These are phyloP conservation scores for Paulownia fortunei DNA, from an alignment of 257 asterid genomes.

Conservation along the genomic window DNA sequence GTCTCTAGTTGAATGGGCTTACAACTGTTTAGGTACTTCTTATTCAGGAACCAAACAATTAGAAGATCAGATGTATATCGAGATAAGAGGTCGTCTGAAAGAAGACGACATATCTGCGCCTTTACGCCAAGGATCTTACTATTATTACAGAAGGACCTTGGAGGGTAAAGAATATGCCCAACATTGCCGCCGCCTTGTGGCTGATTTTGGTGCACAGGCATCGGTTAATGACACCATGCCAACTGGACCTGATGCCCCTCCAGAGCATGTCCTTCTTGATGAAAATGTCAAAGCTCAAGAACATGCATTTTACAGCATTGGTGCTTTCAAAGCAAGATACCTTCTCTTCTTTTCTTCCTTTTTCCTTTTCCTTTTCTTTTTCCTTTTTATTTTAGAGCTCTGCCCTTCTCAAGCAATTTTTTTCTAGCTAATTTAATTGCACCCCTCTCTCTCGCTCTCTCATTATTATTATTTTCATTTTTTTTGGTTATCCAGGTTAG, in stretches of 20 bases:
- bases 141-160: constrained; percentile 79
- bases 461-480: constrained; percentile 16
- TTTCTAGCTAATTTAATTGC: constrained; percentile 13
- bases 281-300: constrained; percentile 84
- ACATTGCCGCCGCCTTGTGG: constrained; percentile 73
- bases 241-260: constrained; percentile 83
- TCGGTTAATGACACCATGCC: constrained; percentile 87
- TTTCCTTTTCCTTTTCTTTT: neutral
- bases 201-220: constrained; percentile 45
- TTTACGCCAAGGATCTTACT: constrained; percentile 65
- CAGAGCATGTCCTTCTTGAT: constrained; percentile 84
- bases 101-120: constrained; percentile 95
- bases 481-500: constrained; percentile 64
- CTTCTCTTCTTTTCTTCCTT: constrained; percentile 13
- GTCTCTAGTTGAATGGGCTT: constrained; percentile 13
- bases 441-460: neutral
- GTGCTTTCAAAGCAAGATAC: constrained; percentile 71
- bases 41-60: constrained; percentile 71
- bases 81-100: constrained; percentile 83
- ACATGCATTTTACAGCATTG: constrained; percentile 66
- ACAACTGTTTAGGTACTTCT: constrained; percentile 28
- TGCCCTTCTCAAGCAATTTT: neutral
- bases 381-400: neutral
- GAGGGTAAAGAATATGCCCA: constrained; percentile 90
- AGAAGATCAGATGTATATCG: constrained; percentile 74